Base-by-base conservation (phyloP, 176 grass and related monocot genomes). In the Carex parvula region DNA sequence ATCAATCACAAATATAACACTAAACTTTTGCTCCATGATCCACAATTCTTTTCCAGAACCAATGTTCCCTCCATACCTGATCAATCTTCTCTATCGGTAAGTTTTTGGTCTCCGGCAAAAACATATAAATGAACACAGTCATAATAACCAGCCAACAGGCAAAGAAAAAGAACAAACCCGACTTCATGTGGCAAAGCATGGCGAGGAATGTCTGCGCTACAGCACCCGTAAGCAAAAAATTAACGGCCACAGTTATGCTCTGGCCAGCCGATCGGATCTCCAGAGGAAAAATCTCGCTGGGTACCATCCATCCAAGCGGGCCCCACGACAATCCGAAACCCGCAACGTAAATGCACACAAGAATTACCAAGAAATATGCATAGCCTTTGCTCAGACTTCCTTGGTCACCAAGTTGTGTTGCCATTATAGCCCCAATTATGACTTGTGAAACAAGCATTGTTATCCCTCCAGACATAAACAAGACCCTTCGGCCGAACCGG, bases 211-310 rank as follows among this genome's bases (percentile, higher is more conserved):
- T 83, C 63, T 83, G 80, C 16, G 80, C 80, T 20, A 83, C 63
- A 67, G 16, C 22, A 68, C 55, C 59, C 8, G 62, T 83, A 29
- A 83, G 42, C 61, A 83, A 83, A 17, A 83, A 83, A 30, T 83
- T 83, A 17, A 83, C 80, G 0, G 80, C 80, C 13, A 83, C 80
- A n/a, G 59, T 83, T 83, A 83, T 83, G 60, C 80, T 83, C 61
- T 83, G 80, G 8, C 80, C 80, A 3, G 62, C 80, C 5, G 80
- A 53, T 67, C 80, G 33, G 10, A 83, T 83, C 80, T 83, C 80
- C 24, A 83, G 17, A 8, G 80, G 80, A 67, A 83, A 83, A 17
- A 68, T 83, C 62, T 83, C 61, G 3, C 80, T 83, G 5, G 80
- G 80, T 17, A 83, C 46, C 5, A 83, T 17, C 80, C 80, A 83